These are phyloP conservation scores for Colletotrichum cordylinicola DNA, from an alignment of 2,329 filamentous ascomycete genomes.

Conservation along the genomic window DNA sequence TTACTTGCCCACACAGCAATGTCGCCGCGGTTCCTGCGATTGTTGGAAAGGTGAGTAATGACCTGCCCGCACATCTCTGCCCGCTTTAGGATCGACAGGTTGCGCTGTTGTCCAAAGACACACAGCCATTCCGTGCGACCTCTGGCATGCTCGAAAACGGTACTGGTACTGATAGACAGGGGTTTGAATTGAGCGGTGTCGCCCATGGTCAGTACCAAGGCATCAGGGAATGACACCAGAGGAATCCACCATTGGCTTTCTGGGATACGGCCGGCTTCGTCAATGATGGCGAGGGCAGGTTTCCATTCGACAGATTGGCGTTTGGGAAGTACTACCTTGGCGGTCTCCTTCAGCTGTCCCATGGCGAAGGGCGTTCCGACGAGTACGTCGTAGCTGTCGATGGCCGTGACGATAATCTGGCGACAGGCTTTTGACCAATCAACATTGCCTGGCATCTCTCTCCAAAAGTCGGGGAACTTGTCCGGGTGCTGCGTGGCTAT, in stretches of 20 bases:
- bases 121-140: neutral
- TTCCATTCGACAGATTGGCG: neutral
- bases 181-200: conserved; percentile 5
- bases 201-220: neutral
- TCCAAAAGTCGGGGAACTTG: neutral
- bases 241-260: conserved; percentile 11
- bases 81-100: neutral
- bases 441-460: neutral
- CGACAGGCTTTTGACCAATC: neutral
- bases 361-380: conserved; percentile 2
- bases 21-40: neutral
- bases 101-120: neutral
- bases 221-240: neutral
- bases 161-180: neutral
- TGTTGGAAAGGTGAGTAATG: neutral
- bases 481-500: neutral
- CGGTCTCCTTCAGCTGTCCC: neutral
- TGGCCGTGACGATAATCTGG: neutral
- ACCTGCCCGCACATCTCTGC: neutral
- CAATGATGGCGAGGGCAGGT: neutral
- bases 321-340: neutral
- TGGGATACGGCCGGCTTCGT: conserved; percentile 3
- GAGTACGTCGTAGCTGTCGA: neutral
- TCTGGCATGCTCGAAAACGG: neutral
- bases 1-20: neutral